phyloP scores from a whole-genome alignment of 1,284 basidiomycete genomes.

The Boletus semigastroideus region DNA sequence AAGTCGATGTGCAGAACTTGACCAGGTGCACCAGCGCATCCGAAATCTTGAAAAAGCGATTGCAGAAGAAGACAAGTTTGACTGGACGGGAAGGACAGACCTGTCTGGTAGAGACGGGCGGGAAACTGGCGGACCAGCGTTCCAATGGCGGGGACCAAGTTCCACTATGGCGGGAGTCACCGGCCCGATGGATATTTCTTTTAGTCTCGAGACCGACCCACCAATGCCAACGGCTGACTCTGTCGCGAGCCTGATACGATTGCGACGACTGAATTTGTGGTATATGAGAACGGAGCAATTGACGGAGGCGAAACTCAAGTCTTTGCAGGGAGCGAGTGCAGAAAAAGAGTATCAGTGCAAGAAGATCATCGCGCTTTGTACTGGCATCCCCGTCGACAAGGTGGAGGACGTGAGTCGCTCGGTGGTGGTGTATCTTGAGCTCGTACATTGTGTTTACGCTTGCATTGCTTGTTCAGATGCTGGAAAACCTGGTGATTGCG shows the following conservation, averaged over 20 bases:
- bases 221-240: conserved; percentile 63
- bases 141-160: conserved; percentile 65
- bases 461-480: conserved; percentile 55
- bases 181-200: conserved; percentile 54
- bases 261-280: conserved; percentile 81
- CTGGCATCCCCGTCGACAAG: conserved; percentile 82
- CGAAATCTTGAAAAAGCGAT: conserved; percentile 81
- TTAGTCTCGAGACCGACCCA: conserved; percentile 65
- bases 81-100: conserved; percentile 88
- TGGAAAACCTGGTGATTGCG: conserved; percentile 85
- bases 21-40: conserved; percentile 74
- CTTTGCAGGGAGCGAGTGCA: conserved; percentile 75
- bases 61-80: conserved; percentile 73
- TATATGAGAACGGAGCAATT: conserved; percentile 75
- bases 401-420: conserved; percentile 78
- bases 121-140: conserved; percentile 50
- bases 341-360: conserved; percentile 89
- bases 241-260: conserved; percentile 58
- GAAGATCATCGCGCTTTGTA: conserved; percentile 88
- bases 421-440: conserved; percentile 14
- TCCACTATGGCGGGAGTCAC: conserved; percentile 59
- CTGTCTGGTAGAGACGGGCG: conserved; percentile 55
- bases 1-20: conserved; percentile 67
- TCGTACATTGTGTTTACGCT: conserved; percentile 22
- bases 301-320: conserved; percentile 66